Percentiles rank a stretch among this genome's conserved stretches.
Conservation (phyloP, 2,329 filamentous ascomycete species). For the Ophiocordyceps camponoti-leonardi region DNA sequence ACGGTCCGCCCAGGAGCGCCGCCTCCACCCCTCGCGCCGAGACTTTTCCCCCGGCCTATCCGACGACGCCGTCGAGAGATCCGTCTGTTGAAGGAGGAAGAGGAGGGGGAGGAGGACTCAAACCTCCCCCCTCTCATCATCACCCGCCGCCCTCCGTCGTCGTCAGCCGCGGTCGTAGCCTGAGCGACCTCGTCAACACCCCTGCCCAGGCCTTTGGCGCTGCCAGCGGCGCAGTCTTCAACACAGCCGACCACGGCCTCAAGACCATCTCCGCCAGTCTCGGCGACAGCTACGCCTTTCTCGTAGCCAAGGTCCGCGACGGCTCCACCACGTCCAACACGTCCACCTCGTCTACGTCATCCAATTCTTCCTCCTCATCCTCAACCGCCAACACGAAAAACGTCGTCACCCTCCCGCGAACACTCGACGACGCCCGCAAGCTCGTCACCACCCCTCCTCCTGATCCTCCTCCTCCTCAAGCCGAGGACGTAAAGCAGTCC, state of each 20-base stretch:
- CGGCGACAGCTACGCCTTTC: slow-evolving; percentile 83
- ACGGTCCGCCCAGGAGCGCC: slow-evolving; percentile 44
- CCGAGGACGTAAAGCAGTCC: not conserved
- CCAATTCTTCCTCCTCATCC: too few species aligned
- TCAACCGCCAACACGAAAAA: slow-evolving; percentile 21
- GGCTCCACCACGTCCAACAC: slow-evolving; percentile 14
- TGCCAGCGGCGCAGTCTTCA: slow-evolving; percentile 71
- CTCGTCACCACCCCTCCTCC: slow-evolving; percentile 59
- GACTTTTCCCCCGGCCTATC: slow-evolving; percentile 40
- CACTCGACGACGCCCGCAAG: slow-evolving; percentile 80
- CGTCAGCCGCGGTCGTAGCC: slow-evolving; percentile 29
- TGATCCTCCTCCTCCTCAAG: too few species aligned
- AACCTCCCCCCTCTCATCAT: not conserved
- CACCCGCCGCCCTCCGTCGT: not conserved
- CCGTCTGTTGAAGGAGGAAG: not conserved
- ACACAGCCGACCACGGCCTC: slow-evolving; percentile 76
- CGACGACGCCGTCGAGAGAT: slow-evolving; percentile 3
- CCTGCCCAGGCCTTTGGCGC: slow-evolving; percentile 67
- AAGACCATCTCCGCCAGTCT: slow-evolving; percentile 85
- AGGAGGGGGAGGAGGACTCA: not conserved
- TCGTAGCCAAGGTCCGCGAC: slow-evolving; percentile 77
- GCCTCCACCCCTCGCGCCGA: slow-evolving; percentile 30
- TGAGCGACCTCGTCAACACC: slow-evolving; percentile 76
- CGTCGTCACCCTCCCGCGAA: slow-evolving; percentile 56
- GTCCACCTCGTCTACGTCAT: too few species aligned